Base-by-base conservation (phyloP, 2,329 filamentous ascomycete genomes). In the Calycina herbarum region DNA sequence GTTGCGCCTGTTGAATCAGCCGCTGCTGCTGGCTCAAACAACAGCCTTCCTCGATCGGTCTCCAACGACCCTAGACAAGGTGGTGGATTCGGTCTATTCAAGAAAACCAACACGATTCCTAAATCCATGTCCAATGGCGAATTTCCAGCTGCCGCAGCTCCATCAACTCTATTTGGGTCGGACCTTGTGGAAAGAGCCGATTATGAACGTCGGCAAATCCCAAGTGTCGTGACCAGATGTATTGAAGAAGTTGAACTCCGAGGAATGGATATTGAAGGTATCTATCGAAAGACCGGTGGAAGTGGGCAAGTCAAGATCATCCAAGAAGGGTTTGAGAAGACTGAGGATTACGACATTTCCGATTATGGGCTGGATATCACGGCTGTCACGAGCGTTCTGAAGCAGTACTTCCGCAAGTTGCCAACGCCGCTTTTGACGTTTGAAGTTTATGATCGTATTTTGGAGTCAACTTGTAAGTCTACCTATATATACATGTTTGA, bases 181-280 rank as follows among this genome's bases (percentile, higher is more conserved):
- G 95, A 99, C 62, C 83, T 99, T 42, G 84, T 89, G 57, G 90
- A 93, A 73, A 89, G 95, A 69, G 90, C 93, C 74, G 93, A 97
- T 61, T 93, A 87, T 74, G 95, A 99, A 78, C 92, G 91, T 69
- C 89, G 91, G 62, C 89, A 94, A 73, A 94, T 99, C 68, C 95
- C 95, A 59, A 89, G 88, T 68, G 92, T 99, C 33, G 92, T 99
- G 56, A 94, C 89, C 59, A 90, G 93, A 59, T 99, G 95, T 78
- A 96, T 99, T 71, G 92, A 97, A 76, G 94, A 99, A 79, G 95
- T 99, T 48, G 95, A 99, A 78, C 81, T 95, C 27, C 89, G 95
- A 76, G 95, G 94, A 79, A 97, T 99, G 92, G 94, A 98, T 73
- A 87, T 96, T 72, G 95, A 98, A 80, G 95, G 95, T 68, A 96